Evolutionary conservation across 805 yeast genomes (phyloP), one percentile per base, ranked within the genome.

Genomic region (Priceomyces haplophilus): DNA sequence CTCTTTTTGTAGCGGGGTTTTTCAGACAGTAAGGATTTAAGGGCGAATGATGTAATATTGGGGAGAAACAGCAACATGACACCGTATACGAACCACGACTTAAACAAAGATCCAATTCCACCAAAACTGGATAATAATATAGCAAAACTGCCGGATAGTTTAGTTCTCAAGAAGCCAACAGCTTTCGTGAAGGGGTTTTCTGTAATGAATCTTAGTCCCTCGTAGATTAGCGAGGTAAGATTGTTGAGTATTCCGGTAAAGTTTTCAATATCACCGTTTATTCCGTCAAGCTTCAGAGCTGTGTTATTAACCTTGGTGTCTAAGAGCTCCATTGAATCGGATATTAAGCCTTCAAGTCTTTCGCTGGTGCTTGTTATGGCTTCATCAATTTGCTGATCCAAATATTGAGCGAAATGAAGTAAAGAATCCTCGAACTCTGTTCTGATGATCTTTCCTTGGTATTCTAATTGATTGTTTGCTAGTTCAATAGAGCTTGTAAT

Each of bases 241-340:
- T 45, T 45, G 13, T 40, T 38, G 4, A 45, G 24, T 24, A 18
- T 41, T n/a, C 20, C 20, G 2, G 48, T 38, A 23, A 41, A 38
- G 8, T 32, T 29, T 5, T 42, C 44, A 10, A 50, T 35, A 15
- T 42, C 35, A 7, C 35, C 34, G 24, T 39, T 42, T 15, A 48
- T 38, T 7, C 38, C 34, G 11, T 44, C 47, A 21, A 53, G 33
- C 19, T 35, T 46, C 16, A 23, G 13, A 6, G 38, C 32, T 15
- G 52, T 44, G 3, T 38, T 39, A 12, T 38, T 25, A 3, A 45
- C 37, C 30, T 42, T 47, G 6, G n/a, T 12, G 20, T 50, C 51
- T 7, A 53, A 37, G 2, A 20, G 21, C 25, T 43, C 42, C 16
- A 53, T 27, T 15, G 40, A 40, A 2, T 25, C 23, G 2, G 33